phyloP scores from a whole-genome alignment of 2,329 filamentous ascomycete genomes.

The Elsinoe ampelina region DNA sequence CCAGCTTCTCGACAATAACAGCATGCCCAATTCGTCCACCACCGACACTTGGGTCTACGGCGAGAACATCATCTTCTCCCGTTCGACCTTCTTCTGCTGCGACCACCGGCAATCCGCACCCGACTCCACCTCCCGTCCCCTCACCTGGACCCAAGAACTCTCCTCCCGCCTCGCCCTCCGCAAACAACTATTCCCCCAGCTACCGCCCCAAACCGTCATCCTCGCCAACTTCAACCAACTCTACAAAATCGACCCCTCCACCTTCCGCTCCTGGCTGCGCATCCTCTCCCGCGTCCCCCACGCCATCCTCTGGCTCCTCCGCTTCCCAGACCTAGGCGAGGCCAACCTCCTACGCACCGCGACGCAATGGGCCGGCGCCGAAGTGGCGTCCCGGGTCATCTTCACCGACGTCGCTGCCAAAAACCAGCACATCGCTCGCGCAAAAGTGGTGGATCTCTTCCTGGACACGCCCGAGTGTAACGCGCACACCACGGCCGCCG shows the following conservation, averaged over 20 bases:
- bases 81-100: conserved; percentile 96
- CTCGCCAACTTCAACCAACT: conserved; percentile 97
- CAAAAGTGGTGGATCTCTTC: conserved; percentile 86
- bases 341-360: conserved; percentile 74
- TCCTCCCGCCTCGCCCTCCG: conserved; percentile 80
- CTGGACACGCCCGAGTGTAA: conserved; percentile 97
- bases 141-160: conserved; percentile 80
- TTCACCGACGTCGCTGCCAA: conserved; percentile 98
- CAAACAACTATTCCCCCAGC: conserved; percentile 75
- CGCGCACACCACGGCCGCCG: conserved; percentile 92
- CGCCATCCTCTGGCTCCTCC: conserved; percentile 87
- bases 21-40: conserved; percentile 48
- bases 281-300: conserved; percentile 80
- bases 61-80: conserved; percentile 91
- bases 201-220: conserved; percentile 78
- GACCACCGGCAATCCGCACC: conserved; percentile 87
- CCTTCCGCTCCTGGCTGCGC: conserved; percentile 89
- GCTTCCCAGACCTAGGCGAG: conserved; percentile 90
- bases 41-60: conserved; percentile 82
- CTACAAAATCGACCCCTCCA: conserved; percentile 98
- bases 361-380: conserved; percentile 68
- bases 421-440: conserved; percentile 83
- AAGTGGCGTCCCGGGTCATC: conserved; percentile 76
- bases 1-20: conserved; percentile 51
- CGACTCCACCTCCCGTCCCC: conserved; percentile 54